Evolutionary conservation across 2,329 filamentous ascomycete genomes (phyloP).

Genomic region (Talaromyces sp.): DNA sequence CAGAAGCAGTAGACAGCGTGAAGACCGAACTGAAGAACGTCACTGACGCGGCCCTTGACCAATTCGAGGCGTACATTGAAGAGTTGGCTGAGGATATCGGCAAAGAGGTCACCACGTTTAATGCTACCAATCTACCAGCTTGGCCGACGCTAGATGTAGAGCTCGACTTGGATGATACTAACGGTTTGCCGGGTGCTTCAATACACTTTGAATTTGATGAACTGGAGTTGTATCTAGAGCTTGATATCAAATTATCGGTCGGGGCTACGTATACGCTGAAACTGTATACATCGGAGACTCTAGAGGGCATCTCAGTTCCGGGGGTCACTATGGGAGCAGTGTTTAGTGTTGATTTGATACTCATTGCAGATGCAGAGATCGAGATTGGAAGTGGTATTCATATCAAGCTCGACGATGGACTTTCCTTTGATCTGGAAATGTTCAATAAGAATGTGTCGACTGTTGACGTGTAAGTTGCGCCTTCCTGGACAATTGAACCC

Average conservation of each 20-base stretch:
- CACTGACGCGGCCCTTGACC: conserved; percentile 5
- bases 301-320: conserved; percentile 42
- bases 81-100: background rate
- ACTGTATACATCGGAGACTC: conserved; percentile 47
- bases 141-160: conserved; percentile 39
- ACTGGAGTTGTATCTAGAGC: conserved; percentile 51
- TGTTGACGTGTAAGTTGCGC: conserved; percentile 47
- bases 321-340: conserved; percentile 47
- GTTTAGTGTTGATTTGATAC: conserved; percentile 51
- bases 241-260: conserved; percentile 44
- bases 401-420: conserved; percentile 51
- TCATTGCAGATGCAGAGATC: conserved; percentile 47
- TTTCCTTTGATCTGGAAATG: conserved; percentile 48
- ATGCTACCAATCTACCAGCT: background rate
- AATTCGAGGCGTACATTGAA: conserved; percentile 3
- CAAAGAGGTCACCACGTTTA: conserved; percentile 2
- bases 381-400: conserved; percentile 55
- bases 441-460: conserved; percentile 50
- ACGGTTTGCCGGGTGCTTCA: conserved; percentile 27
- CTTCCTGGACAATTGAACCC: background rate
- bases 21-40: conserved; percentile 19
- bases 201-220: conserved; percentile 48
- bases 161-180: conserved; percentile 34
- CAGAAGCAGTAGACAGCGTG: conserved; percentile 21
- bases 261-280: conserved; percentile 49